Percentiles rank a stretch among this genome's conserved stretches.
These are phyloP conservation scores for Xylaria curta DNA, from an alignment of 495 filamentous ascomycete genomes.

Conservation along the genomic window DNA sequence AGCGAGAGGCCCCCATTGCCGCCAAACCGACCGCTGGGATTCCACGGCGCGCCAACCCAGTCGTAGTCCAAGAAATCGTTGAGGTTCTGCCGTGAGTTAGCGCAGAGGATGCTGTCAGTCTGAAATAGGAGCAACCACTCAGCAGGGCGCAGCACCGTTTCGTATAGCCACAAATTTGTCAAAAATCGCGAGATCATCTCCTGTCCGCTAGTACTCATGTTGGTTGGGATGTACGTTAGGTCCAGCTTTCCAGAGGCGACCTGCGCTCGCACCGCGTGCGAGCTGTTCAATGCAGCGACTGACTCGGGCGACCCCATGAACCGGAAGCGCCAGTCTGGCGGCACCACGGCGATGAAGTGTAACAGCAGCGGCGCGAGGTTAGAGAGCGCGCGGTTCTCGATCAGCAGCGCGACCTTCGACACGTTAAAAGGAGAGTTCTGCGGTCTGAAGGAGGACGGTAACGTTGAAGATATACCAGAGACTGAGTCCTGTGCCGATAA, in stretches of 20 bases:
- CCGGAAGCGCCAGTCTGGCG: slow-evolving; percentile 60
- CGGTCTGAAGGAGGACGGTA: background rate
- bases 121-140: slow-evolving; percentile 57
- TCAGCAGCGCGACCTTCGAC: slow-evolving; percentile 57
- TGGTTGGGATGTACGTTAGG: slow-evolving; percentile 51
- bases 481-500: background rate
- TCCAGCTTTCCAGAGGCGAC: slow-evolving; percentile 53
- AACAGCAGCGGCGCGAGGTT: slow-evolving; percentile 55
- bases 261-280: slow-evolving; percentile 46
- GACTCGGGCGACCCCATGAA: slow-evolving; percentile 54
- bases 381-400: slow-evolving; percentile 53
- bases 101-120: slow-evolving; percentile 58
- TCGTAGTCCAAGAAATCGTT: slow-evolving; percentile 59
- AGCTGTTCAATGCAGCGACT: slow-evolving; percentile 46
- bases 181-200: slow-evolving; percentile 55
- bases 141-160: slow-evolving; percentile 45
- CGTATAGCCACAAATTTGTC: slow-evolving; percentile 55
- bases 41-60: slow-evolving; percentile 61
- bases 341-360: slow-evolving; percentile 59
- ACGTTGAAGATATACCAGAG: background rate
- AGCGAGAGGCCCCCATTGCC: slow-evolving; percentile 59
- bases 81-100: slow-evolving; percentile 50
- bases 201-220: slow-evolving; percentile 50
- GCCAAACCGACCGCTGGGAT: slow-evolving; percentile 46
- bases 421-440: slow-evolving; percentile 45